phyloP scores from a whole-genome alignment of 768 basidiomycete genomes.

The Rhodotorula babjevae region DNA sequence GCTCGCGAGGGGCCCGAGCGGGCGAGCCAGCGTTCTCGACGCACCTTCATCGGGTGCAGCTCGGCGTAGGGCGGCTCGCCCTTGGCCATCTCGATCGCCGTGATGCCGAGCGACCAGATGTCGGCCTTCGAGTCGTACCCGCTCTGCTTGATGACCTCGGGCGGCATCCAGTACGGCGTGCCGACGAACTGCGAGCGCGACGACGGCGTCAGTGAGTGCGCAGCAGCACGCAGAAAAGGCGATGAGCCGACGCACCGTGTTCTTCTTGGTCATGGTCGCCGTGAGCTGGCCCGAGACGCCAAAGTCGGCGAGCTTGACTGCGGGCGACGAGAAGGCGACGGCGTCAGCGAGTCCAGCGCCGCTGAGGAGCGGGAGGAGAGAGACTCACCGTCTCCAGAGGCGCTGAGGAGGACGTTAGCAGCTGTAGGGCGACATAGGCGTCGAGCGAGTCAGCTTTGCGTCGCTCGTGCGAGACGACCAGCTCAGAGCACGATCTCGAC shows the following conservation, averaged over 20 bases:
- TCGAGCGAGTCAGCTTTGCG: not conserved
- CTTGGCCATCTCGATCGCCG: conserved; percentile 92
- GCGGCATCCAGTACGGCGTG: conserved; percentile 98
- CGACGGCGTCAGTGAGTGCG: too few species aligned
- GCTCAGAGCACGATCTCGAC: conserved; percentile 9
- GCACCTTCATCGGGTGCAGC: conserved; percentile 96
- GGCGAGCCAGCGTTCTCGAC: too few species aligned
- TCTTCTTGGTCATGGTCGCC: conserved; percentile 89
- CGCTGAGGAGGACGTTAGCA: conserved; percentile 87
- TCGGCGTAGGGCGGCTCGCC: conserved; percentile 98
- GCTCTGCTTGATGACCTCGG: conserved; percentile 98
- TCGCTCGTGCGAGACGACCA: too few species aligned
- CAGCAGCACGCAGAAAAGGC: not conserved
- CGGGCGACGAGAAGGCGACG: not conserved
- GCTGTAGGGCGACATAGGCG: conserved; percentile 52
- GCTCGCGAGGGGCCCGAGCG: too few species aligned
- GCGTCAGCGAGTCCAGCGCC: not conserved
- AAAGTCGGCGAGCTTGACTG: conserved; percentile 94
- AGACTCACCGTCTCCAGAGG: conserved; percentile 63
- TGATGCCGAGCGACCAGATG: conserved; percentile 97
- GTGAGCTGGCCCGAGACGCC: conserved; percentile 97
- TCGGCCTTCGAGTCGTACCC: conserved; percentile 99
- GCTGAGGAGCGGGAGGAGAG: not conserved
- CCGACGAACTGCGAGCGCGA: conserved; percentile 38
- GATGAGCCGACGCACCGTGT: conserved; percentile 68